Conservation (phyloP, 306 rosid species). For the apple (Malus domestica) region ASM211411v1 NC_041805.1:27219001-27219500, state of each 20-base stretch:
- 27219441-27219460: background rate
- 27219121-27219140: background rate
- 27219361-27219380: background rate
- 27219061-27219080: slow-evolving; percentile 49
- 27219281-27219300: background rate
- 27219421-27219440: background rate
- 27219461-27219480: background rate
- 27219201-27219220: background rate
- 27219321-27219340: background rate
- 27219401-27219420: background rate
- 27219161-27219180: background rate
- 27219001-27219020: slow-evolving; percentile 94
- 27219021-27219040: slow-evolving; percentile 98
- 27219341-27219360: background rate
- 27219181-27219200: background rate
- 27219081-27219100: slow-evolving; percentile 12
- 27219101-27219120: background rate
- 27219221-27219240: background rate
- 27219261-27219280: background rate
- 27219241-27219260: background rate
- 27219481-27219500: background rate
- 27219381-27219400: background rate
- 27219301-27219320: background rate
- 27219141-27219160: background rate
- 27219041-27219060: slow-evolving; percentile 96